phyloP scores from a whole-genome alignment of 2,329 filamentous ascomycete genomes.

The Colletotrichum spinosum region DNA sequence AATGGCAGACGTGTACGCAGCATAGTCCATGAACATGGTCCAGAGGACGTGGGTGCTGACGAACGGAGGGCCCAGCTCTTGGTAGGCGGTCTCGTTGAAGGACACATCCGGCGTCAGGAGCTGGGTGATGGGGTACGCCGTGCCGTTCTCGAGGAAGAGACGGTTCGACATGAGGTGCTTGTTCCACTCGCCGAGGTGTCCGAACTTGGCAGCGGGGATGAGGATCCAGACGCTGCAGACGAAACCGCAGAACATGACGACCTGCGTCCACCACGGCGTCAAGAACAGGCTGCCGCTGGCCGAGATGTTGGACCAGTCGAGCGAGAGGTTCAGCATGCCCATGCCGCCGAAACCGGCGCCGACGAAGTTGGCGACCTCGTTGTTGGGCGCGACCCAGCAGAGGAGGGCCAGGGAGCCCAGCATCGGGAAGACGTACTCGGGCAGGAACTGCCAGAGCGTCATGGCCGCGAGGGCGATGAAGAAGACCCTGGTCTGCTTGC shows the following conservation, averaged over 20 bases:
- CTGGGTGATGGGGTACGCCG: constrained; percentile 55
- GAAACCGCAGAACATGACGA: constrained; percentile 66
- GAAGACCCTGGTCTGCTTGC: constrained; percentile 68
- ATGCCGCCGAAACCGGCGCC: constrained; percentile 69
- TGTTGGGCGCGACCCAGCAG: constrained; percentile 71
- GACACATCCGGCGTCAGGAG: constrained; percentile 56
- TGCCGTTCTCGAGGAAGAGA: constrained; percentile 61
- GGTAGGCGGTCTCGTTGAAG: constrained; percentile 71
- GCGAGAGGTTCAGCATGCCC: constrained; percentile 69
- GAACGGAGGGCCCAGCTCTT: constrained; percentile 65
- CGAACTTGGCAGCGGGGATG: constrained; percentile 69
- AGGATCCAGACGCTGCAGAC: constrained; percentile 68
- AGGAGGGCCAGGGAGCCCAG: constrained; percentile 59
- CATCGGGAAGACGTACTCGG: constrained; percentile 32
- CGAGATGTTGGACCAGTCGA: constrained; percentile 62
- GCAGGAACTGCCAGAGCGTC: constrained; percentile 45
- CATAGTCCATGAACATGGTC: constrained; percentile 53
- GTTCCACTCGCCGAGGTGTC: constrained; percentile 59
- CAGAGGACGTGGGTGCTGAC: constrained; percentile 46
- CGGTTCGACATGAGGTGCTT: constrained; percentile 69
- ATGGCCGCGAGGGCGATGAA: constrained; percentile 64
- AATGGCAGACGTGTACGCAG: constrained; percentile 64
- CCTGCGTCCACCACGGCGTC: constrained; percentile 62
- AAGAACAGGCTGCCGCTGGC: constrained; percentile 60
- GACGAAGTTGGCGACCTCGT: constrained; percentile 68